Base-by-base conservation (phyloP, 257 asterid species). In the Linaria vulgaris region DNA sequence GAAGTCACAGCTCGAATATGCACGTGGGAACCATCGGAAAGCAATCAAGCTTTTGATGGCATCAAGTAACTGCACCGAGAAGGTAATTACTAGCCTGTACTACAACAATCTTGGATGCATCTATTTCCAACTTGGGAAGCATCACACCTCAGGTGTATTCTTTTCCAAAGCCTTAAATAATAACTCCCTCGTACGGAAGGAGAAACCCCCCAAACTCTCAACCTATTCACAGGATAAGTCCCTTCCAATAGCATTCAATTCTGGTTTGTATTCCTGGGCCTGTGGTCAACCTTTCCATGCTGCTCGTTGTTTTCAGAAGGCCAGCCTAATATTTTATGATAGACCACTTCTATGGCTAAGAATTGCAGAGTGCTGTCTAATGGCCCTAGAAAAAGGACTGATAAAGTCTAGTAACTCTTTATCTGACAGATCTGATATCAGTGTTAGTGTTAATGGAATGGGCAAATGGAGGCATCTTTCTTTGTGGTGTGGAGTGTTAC, bases 1-100 rank as follows among this genome's bases (percentile, higher is more conserved):
- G 80, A 92, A 92, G 75, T 86, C 97, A 9, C 96, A 86, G 78
- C 97, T 88, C 64, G 98, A 92, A 76, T 88, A 88, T 70, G 86
- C 96, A 50, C 95, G 92, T 25, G 83, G 88, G 50, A 91, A 91
- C 69, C 86, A 78, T 78, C 80, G 74, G 41, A 88, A 88, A 73
- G 95, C 97, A 31, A 80, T 85, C 82, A 92, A 80, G 84, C 94
- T 86, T 48, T 72, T 88, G 78, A 69, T 84, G 85, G 96, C 96
- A 60, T 80, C 95, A 39, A 74, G 73, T 64, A 79, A 79, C 69
- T 76, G 58, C 38, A 46, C 78, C 5, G 96, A 91, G 69, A 69
- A 57, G 12, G 95, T 88, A 66, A 72, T 78, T 45, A 78, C 95
- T 21, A 85, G 94, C 80, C 63, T 92, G 79, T 85, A 80, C 79